Conservation (phyloP, 2,329 filamentous ascomycete genomes). For the Venturia oleaginea region DNA sequence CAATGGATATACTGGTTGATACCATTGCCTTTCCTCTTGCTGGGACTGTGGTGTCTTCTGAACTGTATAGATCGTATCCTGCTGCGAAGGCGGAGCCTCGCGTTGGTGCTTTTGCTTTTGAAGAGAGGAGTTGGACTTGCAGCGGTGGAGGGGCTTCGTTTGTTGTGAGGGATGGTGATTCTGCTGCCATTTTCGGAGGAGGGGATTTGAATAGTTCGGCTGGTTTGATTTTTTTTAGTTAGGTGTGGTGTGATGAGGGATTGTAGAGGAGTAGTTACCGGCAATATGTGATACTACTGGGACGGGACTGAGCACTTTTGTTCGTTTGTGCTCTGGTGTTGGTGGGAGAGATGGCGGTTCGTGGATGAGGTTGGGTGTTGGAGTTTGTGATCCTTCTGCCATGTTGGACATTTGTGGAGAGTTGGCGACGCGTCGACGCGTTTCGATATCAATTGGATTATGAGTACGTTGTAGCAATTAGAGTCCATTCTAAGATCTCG, state of each 20-base stretch:
- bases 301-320: slow-evolving; percentile 51
- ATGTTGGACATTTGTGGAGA: neutral
- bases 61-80: slow-evolving; percentile 85
- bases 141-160: slow-evolving; percentile 29
- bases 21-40: slow-evolving; percentile 77
- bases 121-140: slow-evolving; percentile 79
- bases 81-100: slow-evolving; percentile 83
- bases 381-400: slow-evolving; percentile 10
- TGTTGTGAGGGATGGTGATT: slow-evolving; percentile 11
- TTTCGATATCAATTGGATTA: neutral
- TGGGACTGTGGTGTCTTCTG: slow-evolving; percentile 54
- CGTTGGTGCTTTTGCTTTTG: slow-evolving; percentile 72
- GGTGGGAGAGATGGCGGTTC: slow-evolving; percentile 23
- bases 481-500: neutral
- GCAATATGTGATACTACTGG: slow-evolving; percentile 20
- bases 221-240: neutral
- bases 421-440: neutral
- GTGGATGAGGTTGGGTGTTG: slow-evolving; percentile 15
- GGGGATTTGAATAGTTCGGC: slow-evolving; percentile 2
- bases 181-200: slow-evolving; percentile 20
- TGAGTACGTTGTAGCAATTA: neutral
- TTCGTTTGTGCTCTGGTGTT: slow-evolving; percentile 72
- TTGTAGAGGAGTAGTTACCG: slow-evolving; percentile 15
- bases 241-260: neutral
- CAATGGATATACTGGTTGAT: slow-evolving; percentile 84